Evolutionary conservation across 345 rosid genomes (phyloP), one percentile per base, ranked within the genome.

Genomic region (Moricandia moricandioides): DNA sequence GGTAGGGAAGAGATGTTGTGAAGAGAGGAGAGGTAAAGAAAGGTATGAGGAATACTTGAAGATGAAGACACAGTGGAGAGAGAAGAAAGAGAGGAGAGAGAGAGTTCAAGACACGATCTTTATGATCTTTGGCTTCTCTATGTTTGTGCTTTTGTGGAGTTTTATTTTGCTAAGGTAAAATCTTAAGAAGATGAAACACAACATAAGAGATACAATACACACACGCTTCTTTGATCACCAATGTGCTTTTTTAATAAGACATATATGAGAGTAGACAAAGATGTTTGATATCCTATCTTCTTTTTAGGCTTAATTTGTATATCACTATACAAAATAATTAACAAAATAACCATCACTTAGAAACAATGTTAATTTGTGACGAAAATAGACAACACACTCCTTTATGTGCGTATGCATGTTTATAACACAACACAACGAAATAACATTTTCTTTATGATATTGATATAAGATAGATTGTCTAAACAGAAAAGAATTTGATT

Each of bases 141-240:
- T 73, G 18, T 86, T 93, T 57, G 43, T 89, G 9, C 16, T 85
- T 2, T 83, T 88, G 70, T 89, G 96, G 92, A 76, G 79, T 31
- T 82, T 75, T 57, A 43, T 88, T 68, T 65, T 88, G 67, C 76
- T 86, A 51, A 56, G 86, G 66, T 86, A 80, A 30, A 61, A 4
- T 57, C 9, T 7, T 26, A 12, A 26, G 26, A 27, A 5, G 17
- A 4, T 14, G 8, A 14, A 34, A 56, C 21, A 56, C 8, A 33
- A 7, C 24, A 45, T 0, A 17, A 40, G 7, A 24, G n/a, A 10
- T 56, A 26, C 4, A 33, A 65, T 13, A 57, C 5, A 65, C 31
- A 74, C 37, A 54, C 30, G 33, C 6, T 43, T 51, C 61, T 58
- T 45, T 31, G 3, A 1, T 58, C 16, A 60, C 40, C 59, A 61